Percentiles rank a stretch among this genome's conserved stretches.
Conservation (phyloP, 202 grass and related monocot genomes). For the Elaeis oleifera region DNA sequence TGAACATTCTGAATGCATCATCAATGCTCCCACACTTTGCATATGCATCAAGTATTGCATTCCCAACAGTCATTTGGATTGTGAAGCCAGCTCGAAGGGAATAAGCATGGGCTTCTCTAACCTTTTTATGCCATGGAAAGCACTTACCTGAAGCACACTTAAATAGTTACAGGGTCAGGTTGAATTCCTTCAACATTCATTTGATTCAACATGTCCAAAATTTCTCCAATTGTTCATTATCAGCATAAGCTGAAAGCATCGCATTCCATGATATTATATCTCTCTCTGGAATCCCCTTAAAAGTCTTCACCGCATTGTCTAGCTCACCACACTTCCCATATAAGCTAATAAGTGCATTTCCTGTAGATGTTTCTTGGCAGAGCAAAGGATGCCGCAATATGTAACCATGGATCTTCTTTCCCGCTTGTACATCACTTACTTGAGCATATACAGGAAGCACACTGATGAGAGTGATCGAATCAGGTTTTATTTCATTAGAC, state of each 20-base stretch:
- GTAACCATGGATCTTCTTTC: conserved; percentile 52
- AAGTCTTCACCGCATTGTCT: conserved; percentile 38
- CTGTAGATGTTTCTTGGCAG: conserved; percentile 40
- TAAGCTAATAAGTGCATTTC: conserved; percentile 59
- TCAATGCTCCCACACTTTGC: conserved; percentile 43
- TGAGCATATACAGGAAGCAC: conserved; percentile 53
- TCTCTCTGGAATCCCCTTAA: conserved; percentile 31
- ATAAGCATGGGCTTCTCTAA: conserved; percentile 52
- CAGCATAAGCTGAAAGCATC: conserved; percentile 42
- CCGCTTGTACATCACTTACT: conserved; percentile 23
- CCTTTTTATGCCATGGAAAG: conserved; percentile 33
- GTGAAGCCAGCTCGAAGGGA: conserved; percentile 44
- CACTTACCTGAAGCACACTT: conserved; percentile 36
- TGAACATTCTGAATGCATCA: conserved; percentile 38
- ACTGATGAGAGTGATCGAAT: conserved; percentile 55
- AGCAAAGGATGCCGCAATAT: conserved; percentile 29
- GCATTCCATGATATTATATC: conserved; percentile 64
- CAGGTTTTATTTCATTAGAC: conserved; percentile 25
- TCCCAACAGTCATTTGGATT: conserved; percentile 35
- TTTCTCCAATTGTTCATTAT: conserved; percentile 22
- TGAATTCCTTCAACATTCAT: conserved; percentile 30
- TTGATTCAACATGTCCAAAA: conserved; percentile 38
- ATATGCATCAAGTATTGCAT: conserved; percentile 60
- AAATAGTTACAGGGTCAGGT: conserved; percentile 50
- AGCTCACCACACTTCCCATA: conserved; percentile 51